These are phyloP conservation scores for Xylaria hypoxylon DNA, from an alignment of 2,329 filamentous ascomycete genomes.

Conservation along the genomic window DNA sequence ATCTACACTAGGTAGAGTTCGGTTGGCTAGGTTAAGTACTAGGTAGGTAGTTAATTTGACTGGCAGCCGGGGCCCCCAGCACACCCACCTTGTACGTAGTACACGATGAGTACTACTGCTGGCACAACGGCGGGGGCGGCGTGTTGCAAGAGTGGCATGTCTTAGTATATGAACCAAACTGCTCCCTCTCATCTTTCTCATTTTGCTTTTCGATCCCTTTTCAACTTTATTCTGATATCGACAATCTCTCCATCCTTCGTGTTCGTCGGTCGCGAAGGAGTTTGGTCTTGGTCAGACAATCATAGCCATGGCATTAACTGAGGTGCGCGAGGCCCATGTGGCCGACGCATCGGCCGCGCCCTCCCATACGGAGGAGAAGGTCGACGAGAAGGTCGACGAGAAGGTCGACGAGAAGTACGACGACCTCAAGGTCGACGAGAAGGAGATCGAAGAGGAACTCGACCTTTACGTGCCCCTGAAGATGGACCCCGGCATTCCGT, in stretches of 20 bases:
- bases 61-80: neutral
- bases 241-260: slow-evolving; percentile 24
- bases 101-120: no score
- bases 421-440: slow-evolving; percentile 46
- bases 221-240: slow-evolving; percentile 26
- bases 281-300: slow-evolving; percentile 39
- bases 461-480: slow-evolving; percentile 57
- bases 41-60: neutral
- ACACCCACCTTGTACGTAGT: neutral
- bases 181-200: slow-evolving; percentile 19
- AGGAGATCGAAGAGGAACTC: slow-evolving; percentile 50
- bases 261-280: slow-evolving; percentile 36
- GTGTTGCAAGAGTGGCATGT: slow-evolving; percentile 1
- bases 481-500: slow-evolving; percentile 52
- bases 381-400: slow-evolving; percentile 47
- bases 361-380: slow-evolving; percentile 41
- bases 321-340: slow-evolving; percentile 41
- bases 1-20: no score
- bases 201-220: slow-evolving; percentile 1
- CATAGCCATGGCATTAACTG: slow-evolving; percentile 45
- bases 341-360: slow-evolving; percentile 38
- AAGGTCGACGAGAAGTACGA: slow-evolving; percentile 44
- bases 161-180: slow-evolving; percentile 35
- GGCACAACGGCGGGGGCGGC: neutral
- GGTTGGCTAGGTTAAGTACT: no score